Evolutionary conservation across 192 early-diverging fungal genomes (phyloP), one percentile per base, ranked within the genome.

Genomic region (Helicostylum pulchrum): DNA sequence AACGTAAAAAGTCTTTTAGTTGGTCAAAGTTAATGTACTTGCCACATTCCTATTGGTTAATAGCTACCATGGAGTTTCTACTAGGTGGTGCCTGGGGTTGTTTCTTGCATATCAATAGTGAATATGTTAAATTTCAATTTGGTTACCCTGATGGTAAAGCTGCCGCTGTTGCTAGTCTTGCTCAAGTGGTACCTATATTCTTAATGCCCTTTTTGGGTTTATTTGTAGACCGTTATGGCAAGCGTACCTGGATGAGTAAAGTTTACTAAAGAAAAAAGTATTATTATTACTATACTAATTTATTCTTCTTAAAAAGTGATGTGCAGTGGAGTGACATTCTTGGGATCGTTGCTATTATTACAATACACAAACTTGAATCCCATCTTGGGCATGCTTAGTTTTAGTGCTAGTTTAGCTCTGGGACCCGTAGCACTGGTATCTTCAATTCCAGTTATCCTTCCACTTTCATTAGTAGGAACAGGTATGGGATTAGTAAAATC

Each of bases 91-190:
- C 73, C 10, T 88, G 87, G 85, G 82, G 77, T 56, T 82, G 79
- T 70, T 88, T 87, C 55, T 68, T 88, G 52, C 84, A 86, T 60
- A 84, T 88, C 21, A 83, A 84, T 65, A 85, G 87, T 64, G 87
- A 92, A 67, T 82, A 90, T 44, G 77, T 92, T 5, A 90, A 88
- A 62, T 76, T 88, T 57, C 85, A 87, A 9, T 92, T 87, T 61
- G 77, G 72, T 20, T 73, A 79, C 19, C 68, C 73, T 32, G 84
- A 90, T 58, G 48, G 72, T 6, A 53, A 81, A 2, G 88, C 89
- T 3, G 87, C 87, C 11, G 86, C 83, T 74, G 78, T 82, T 3
- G 88, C 88, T 14, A 87, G 86, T 26, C 67, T 88, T 26, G 85
- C 83, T 19, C 82, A 88, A 68, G 74, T 88, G 6, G 72, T 87